A percentile compares a stretch with the other conserved stretches of the same genome.
Conservation (phyloP, 345 rosid genomes). For the Aquilaria sinensis region DNA sequence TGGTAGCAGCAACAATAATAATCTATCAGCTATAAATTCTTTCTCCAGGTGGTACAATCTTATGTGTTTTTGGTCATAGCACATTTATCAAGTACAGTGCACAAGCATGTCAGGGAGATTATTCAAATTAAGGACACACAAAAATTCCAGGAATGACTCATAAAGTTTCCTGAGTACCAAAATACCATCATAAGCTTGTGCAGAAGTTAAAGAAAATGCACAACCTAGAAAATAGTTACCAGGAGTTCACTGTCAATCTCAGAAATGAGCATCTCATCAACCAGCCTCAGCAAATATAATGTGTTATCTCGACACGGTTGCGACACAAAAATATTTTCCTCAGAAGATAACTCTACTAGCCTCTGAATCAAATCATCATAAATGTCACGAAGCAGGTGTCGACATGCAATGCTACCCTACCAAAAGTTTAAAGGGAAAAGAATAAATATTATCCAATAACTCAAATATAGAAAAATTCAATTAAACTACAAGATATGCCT, state of each 20-base stretch:
- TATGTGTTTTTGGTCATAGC: too few relatives aligned
- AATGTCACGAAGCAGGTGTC: constrained; percentile 66
- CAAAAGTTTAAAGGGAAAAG: constrained; percentile 16
- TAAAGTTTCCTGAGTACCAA: neutral
- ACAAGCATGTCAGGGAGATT: too few relatives aligned
- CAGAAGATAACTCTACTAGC: constrained; percentile 66
- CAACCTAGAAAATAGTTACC: constrained; percentile 31
- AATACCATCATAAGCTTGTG: too few relatives aligned
- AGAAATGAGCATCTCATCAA: constrained; percentile 86
- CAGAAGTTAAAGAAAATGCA: neutral
- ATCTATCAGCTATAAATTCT: too few relatives aligned
- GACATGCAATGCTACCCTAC: constrained; percentile 58
- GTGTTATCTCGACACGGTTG: constrained; percentile 97
- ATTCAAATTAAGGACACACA: neutral
- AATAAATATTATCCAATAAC: constrained; percentile 10
- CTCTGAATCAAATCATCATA: constrained; percentile 60
- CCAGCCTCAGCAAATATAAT: constrained; percentile 63
- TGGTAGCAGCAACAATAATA: too few relatives aligned
- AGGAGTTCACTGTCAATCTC: constrained; percentile 66
- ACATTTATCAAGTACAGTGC: too few relatives aligned
- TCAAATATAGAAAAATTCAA: neutral
- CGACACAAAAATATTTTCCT: constrained; percentile 72
- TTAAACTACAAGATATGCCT: neutral
- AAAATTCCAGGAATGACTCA: neutral
- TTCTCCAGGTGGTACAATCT: too few relatives aligned